phyloP scores from a whole-genome alignment of 1,284 basidiomycete genomes.

The Ceratobasidium sp. region DNA sequence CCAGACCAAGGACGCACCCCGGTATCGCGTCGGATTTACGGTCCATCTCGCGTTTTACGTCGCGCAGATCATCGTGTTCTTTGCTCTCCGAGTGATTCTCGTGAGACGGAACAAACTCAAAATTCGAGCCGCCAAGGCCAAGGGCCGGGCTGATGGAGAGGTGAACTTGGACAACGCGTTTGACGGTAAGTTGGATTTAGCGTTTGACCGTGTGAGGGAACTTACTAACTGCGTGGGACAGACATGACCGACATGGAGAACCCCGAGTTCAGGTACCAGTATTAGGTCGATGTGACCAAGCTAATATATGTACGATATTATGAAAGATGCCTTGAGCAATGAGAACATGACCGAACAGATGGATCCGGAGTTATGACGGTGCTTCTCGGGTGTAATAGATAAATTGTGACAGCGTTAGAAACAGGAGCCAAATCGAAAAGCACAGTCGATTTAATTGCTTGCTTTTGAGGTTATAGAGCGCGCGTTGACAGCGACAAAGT shows the following conservation, averaged over 20 bases:
- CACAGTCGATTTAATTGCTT: slow-evolving; percentile 54
- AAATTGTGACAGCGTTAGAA: not conserved
- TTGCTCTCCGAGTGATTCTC: slow-evolving; percentile 46
- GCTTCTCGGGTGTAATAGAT: not conserved
- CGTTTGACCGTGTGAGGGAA: not conserved
- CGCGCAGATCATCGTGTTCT: slow-evolving; percentile 48
- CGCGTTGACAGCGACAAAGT: slow-evolving; percentile 89
- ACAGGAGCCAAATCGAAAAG: not conserved
- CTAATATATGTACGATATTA: slow-evolving; percentile 16
- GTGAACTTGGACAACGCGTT: slow-evolving; percentile 41
- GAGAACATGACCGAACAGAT: not conserved
- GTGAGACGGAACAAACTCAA: slow-evolving; percentile 46
- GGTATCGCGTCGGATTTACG: slow-evolving; percentile 48
- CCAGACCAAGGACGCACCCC: slow-evolving; percentile 49
- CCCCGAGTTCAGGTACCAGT: slow-evolving; percentile 45
- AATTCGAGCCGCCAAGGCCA: slow-evolving; percentile 37
- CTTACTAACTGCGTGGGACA: not conserved
- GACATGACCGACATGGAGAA: slow-evolving; percentile 49
- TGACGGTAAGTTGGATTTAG: slow-evolving; percentile 31
- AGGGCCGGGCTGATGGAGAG: slow-evolving; percentile 34
- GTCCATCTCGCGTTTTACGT: slow-evolving; percentile 42
- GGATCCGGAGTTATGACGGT: not conserved
- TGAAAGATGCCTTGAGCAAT: slow-evolving; percentile 7
- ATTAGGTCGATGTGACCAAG: slow-evolving; percentile 11
- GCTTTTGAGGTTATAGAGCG: slow-evolving; percentile 37